Conservation (phyloP, 768 basidiomycete genomes). For the Trametopsis cervina region DNA sequence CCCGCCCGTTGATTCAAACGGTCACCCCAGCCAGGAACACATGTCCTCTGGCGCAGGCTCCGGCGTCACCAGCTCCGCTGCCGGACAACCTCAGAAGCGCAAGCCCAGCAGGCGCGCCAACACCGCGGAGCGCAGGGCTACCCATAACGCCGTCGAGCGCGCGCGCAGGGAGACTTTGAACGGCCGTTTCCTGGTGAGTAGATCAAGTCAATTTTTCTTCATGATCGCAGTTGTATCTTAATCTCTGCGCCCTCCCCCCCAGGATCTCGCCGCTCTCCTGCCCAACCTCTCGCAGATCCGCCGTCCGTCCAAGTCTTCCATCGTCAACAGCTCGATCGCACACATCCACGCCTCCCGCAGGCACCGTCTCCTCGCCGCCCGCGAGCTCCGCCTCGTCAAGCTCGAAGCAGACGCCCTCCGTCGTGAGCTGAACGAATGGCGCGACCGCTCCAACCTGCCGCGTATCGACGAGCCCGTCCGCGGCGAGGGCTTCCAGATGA, state of each 20-base stretch:
- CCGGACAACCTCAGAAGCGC: constrained; percentile 48
- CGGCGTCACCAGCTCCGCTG: constrained; percentile 13
- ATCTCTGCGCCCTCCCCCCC: constrained; percentile 13
- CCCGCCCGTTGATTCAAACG: constrained; percentile 20
- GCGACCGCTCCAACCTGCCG: constrained; percentile 65
- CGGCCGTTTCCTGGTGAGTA: constrained; percentile 76
- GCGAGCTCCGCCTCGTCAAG: constrained; percentile 74
- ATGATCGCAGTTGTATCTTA: constrained; percentile 13
- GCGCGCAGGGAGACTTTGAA: constrained; percentile 91
- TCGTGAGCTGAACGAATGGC: constrained; percentile 91
- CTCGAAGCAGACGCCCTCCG: constrained; percentile 82
- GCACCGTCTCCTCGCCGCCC: constrained; percentile 73
- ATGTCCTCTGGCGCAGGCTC: constrained; percentile 9
- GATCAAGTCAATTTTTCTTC: neutral
- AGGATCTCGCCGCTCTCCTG: constrained; percentile 89
- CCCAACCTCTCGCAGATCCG: constrained; percentile 88
- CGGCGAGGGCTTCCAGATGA: constrained; percentile 65
- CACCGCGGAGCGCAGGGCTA: constrained; percentile 92
- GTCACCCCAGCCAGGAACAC: constrained; percentile 11
- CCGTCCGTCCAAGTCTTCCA: constrained; percentile 92
- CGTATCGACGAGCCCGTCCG: constrained; percentile 68
- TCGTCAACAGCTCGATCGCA: constrained; percentile 93
- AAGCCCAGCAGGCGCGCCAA: constrained; percentile 88
- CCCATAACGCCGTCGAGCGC: constrained; percentile 96
- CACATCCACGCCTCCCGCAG: constrained; percentile 80